Base-by-base conservation (phyloP, 2,329 filamentous ascomycete species). In the Hypoxylon sp. region DNA sequence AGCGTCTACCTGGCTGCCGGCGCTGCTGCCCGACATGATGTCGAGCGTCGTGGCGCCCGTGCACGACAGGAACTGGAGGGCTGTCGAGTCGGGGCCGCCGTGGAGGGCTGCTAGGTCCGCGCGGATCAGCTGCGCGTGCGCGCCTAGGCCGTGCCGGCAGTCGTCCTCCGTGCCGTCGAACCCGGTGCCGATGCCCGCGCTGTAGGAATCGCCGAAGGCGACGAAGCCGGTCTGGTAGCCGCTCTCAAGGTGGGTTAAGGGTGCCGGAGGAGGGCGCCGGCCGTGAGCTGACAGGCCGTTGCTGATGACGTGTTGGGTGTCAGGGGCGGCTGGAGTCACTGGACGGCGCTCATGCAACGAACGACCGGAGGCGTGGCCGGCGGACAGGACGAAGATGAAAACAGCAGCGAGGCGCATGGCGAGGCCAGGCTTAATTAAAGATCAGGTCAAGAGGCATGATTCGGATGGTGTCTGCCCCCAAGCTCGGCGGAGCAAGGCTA, bases 181-280 rank as follows among this genome's bases (percentile, higher is more conserved):
- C 38, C 74, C 74, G 3, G 79, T 81, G 49, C 79, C 79, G 54
- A 81, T 81, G 26, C 79, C 79, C 3, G 79, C 78, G 43, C 76
- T 78, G 63, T 81, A 81, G 4, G 78, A 80, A 60, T 81, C 78
- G 6, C 78, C 78, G 10, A 80, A 68, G 8, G 78, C 75, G 54
- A 74, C 72, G 63, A 80, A 79, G 48, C 76, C 75, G 5, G 64
- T 56, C 7, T 48, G 48, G 6, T 46, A 21, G 6, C 18, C 21
- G 8, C 17, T 10, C 13, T 41, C 24, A 15, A 27, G 17, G 24
- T 47, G 35, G 23, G 6, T 18, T 42, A 52, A 26, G 10, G 53
- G 42, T 21, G 47, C 18, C 17, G 35, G 18, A n/a, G 18, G 33
- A 33, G 58, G 50, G 26, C n/a, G 53, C 40, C 38, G 38, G 41